These are phyloP conservation scores for Fusarium sp. DNA, from an alignment of 2,329 filamentous ascomycete genomes.

Conservation along the genomic window DNA sequence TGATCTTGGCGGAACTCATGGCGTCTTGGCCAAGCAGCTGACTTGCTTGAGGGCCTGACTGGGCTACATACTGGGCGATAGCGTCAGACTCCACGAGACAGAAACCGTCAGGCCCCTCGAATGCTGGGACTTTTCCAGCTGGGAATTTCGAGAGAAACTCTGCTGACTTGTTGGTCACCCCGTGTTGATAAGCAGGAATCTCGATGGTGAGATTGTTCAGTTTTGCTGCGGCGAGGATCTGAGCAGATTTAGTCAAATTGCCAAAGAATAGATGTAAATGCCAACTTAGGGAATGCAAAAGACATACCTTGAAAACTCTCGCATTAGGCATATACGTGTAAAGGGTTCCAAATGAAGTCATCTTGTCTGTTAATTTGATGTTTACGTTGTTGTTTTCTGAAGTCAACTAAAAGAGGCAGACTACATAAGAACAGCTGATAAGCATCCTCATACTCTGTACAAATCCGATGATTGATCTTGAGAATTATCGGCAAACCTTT, in stretches of 20 bases:
- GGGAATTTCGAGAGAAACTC: neutral
- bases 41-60: neutral
- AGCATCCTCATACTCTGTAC: neutral
- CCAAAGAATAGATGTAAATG: neutral
- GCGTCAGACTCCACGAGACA: neutral
- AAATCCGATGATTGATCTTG: neutral
- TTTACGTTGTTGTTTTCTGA: neutral
- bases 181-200: neutral
- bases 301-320: neutral
- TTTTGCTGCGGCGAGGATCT: constrained; percentile 1
- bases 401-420: neutral
- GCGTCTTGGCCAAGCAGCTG: neutral
- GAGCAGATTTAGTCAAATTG: neutral
- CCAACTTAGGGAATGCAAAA: neutral
- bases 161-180: neutral
- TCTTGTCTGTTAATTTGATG: neutral
- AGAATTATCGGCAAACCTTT: neutral
- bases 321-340: neutral
- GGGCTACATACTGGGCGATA: neutral
- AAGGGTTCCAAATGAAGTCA: neutral
- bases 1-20: neutral
- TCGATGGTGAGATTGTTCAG: neutral
- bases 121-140: neutral
- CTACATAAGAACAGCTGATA: neutral
- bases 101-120: neutral